Evolutionary conservation across 148 eudicot species (phyloP).

Genomic region (Chenopodium suecicum): DNA sequence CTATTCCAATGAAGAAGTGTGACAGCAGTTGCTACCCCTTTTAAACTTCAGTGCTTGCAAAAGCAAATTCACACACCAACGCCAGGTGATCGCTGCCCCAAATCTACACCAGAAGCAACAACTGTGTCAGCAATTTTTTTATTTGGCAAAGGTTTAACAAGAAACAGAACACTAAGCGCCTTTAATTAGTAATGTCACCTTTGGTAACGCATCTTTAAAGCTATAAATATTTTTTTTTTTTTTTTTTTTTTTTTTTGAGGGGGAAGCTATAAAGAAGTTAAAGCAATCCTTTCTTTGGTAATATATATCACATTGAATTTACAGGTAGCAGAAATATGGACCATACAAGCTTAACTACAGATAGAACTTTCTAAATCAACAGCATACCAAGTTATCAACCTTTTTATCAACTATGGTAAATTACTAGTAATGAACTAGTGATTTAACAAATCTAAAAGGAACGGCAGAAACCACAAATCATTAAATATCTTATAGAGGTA

Average conservation of each 20-base stretch:
- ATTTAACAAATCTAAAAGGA: neutral
- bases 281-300: neutral
- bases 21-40: neutral
- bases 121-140: neutral
- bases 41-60: constrained; percentile 23
- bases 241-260: too few relatives aligned
- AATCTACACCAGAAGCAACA: constrained; percentile 34
- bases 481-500: neutral
- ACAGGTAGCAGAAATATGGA: neutral
- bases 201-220: too few relatives aligned
- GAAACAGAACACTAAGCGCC: neutral
- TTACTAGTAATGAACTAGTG: neutral
- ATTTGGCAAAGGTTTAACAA: too few relatives aligned
- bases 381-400: neutral
- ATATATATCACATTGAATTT: neutral
- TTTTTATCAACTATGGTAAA: neutral
- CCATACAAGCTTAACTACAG: too few relatives aligned
- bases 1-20: neutral
- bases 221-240: too few relatives aligned
- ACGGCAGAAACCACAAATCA: neutral
- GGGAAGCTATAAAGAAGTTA: too few relatives aligned
- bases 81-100: constrained; percentile 82
- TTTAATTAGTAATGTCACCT: too few relatives aligned
- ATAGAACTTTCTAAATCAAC: neutral
- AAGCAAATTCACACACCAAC: constrained; percentile 66